phyloP scores from a whole-genome alignment of 2,329 filamentous ascomycete genomes.

The Clarireedia hainanense region DNA sequence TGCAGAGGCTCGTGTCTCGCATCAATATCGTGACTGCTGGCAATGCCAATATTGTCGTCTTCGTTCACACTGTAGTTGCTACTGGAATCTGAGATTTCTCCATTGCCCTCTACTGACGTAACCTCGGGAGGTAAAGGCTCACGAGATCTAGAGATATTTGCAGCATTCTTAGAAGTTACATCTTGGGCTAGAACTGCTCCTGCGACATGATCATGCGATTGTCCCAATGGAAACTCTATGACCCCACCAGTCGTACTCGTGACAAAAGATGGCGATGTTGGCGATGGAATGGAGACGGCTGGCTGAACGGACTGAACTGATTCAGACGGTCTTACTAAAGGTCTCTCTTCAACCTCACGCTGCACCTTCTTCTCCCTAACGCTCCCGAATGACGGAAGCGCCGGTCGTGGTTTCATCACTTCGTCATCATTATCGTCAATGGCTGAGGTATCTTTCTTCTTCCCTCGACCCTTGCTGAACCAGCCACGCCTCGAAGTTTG shows the following conservation, averaged over 20 bases:
- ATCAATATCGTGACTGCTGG: constrained; percentile 3
- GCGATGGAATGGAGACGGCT: constrained; percentile 15
- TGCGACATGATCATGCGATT: constrained; percentile 52
- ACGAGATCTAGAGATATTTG: constrained; percentile 49
- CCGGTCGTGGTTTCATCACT: constrained; percentile 66
- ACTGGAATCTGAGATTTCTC: constrained; percentile 51
- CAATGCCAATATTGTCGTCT: constrained; percentile 10
- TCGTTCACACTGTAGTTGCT: constrained; percentile 32
- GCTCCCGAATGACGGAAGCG: constrained; percentile 68
- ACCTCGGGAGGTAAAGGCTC: constrained; percentile 65
- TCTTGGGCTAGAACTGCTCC: constrained; percentile 50
- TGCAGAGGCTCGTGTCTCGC: neutral
- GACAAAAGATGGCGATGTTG: constrained; percentile 10
- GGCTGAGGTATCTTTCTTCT: constrained; percentile 40
- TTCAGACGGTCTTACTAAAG: constrained; percentile 47
- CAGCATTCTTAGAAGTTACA: constrained; percentile 42
- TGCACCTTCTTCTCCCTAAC: constrained; percentile 55
- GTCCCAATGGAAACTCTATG: constrained; percentile 22
- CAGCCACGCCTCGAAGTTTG: constrained; percentile 40
- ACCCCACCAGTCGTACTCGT: constrained; percentile 17
- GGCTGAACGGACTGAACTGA: constrained; percentile 24
- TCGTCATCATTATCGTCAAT: constrained; percentile 55
- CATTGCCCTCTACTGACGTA: constrained; percentile 58
- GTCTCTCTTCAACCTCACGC: constrained; percentile 47
- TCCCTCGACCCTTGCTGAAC: constrained; percentile 43